Conservation (phyloP, 1,284 basidiomycete species). For the Phenoliferia sp. region DNA sequence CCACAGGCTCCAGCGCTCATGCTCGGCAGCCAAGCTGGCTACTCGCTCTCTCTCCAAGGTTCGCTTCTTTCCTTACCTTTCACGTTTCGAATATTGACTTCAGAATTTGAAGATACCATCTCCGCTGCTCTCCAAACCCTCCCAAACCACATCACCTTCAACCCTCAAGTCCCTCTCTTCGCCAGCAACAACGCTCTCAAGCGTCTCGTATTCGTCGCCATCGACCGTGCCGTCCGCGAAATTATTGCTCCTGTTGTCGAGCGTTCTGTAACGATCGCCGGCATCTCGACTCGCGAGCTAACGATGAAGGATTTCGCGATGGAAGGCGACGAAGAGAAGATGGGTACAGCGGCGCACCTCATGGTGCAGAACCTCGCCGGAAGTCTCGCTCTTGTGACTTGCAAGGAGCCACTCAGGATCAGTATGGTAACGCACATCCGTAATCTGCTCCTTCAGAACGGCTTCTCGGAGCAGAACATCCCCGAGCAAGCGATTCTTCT, state of each 20-base stretch:
- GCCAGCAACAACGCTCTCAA: conserved; percentile 80
- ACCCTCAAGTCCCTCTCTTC: conserved; percentile 55
- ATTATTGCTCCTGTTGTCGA: conserved; percentile 98
- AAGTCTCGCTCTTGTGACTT: conserved; percentile 92
- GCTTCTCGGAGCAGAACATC: conserved; percentile 66
- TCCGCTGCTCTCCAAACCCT: conserved; percentile 68
- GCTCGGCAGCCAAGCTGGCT: conserved; percentile 34
- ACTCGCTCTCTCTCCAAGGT: conserved; percentile 36
- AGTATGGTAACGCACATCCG: conserved; percentile 89
- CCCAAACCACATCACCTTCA: conserved; percentile 72
- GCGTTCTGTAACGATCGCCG: conserved; percentile 97
- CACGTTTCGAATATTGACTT: background rate
- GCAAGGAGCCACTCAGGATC: conserved; percentile 93
- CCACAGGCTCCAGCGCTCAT: conserved; percentile 23
- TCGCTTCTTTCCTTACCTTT: background rate
- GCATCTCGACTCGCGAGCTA: conserved; percentile 93
- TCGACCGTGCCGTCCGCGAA: conserved; percentile 93
- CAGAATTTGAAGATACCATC: conserved; percentile 45
- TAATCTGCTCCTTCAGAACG: conserved; percentile 70
- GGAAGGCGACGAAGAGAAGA: conserved; percentile 83
- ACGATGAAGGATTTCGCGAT: conserved; percentile 96
- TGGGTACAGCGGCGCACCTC: conserved; percentile 85
- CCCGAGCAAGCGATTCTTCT: conserved; percentile 60
- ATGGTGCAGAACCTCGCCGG: conserved; percentile 98
- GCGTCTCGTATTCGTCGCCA: conserved; percentile 82